These are phyloP conservation scores for Bothriochloa decipiens DNA, from an alignment of 176 grass and related monocot genomes.

Conservation along the genomic window DNA sequence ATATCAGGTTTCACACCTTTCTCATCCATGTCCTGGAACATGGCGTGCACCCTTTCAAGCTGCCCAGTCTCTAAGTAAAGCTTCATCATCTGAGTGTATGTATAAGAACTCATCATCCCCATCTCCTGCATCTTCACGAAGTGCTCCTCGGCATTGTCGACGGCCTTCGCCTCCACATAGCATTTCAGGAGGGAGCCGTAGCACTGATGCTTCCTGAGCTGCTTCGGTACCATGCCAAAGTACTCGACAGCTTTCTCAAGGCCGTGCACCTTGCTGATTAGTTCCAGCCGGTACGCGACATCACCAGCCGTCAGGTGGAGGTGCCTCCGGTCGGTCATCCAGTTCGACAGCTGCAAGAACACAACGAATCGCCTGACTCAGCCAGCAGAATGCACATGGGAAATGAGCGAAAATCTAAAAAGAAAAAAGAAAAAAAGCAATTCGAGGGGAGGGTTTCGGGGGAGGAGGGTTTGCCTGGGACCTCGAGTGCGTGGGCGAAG, in stretches of 20 bases:
- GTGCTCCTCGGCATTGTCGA: conserved; percentile 55
- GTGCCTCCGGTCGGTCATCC: conserved; percentile 66
- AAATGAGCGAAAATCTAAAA: background rate
- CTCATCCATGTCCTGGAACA: conserved; percentile 50
- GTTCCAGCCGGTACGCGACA: conserved; percentile 51
- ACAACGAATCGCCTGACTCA: background rate
- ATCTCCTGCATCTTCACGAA: conserved; percentile 48
- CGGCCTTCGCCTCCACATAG: conserved; percentile 48
- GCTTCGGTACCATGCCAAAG: conserved; percentile 44
- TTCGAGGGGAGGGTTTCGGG: background rate
- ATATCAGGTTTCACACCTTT: conserved; percentile 38
- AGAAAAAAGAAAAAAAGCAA: background rate
- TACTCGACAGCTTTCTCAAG: conserved; percentile 57
- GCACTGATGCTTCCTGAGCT: conserved; percentile 49
- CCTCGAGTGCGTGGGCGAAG: conserved; percentile 64
- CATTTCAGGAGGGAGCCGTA: conserved; percentile 66
- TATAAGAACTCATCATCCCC: conserved; percentile 28
- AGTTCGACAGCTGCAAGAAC: conserved; percentile 55
- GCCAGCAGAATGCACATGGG: background rate
- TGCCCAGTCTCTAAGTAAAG: conserved; percentile 45
- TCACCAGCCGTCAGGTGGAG: conserved; percentile 51
- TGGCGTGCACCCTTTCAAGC: conserved; percentile 40
- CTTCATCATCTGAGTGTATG: conserved; percentile 56
- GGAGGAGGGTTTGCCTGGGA: background rate
- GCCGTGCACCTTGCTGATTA: conserved; percentile 58